phyloP scores from a whole-genome alignment of 371 early-diverging fungal genomes.

The Mortierella sp. region DNA sequence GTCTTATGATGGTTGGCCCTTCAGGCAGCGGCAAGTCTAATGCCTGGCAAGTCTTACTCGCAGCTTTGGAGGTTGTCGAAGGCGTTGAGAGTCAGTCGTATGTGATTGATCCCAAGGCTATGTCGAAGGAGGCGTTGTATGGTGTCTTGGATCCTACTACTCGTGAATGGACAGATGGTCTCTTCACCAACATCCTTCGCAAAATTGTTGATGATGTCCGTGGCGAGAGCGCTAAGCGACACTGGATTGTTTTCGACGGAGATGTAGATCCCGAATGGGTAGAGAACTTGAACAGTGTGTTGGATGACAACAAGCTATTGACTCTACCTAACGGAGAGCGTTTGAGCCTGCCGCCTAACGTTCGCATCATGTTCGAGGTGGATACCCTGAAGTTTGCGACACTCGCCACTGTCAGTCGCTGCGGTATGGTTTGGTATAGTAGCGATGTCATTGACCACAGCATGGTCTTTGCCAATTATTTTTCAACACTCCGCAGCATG shows the following conservation, averaged over 20 bases:
- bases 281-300: constrained; percentile 98
- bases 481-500: constrained; percentile 80
- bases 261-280: constrained; percentile 99
- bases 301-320: constrained; percentile 97
- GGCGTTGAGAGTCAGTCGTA: constrained; percentile 91
- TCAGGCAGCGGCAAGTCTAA: constrained; percentile 96
- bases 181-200: constrained; percentile 97
- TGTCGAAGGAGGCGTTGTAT: constrained; percentile 96
- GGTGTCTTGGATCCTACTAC: constrained; percentile 97
- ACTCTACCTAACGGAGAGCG: constrained; percentile 99
- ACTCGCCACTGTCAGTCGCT: constrained; percentile 98
- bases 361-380: constrained; percentile 99
- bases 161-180: constrained; percentile 99
- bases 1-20: constrained; percentile 99
- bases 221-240: constrained; percentile 93
- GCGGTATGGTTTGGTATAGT: constrained; percentile 99
- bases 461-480: constrained; percentile 89
- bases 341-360: constrained; percentile 94
- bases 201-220: constrained; percentile 98
- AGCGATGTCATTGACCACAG: constrained; percentile 88
- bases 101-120: constrained; percentile 98
- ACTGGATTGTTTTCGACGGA: constrained; percentile 99
- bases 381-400: constrained; percentile 97
- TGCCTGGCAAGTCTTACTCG: constrained; percentile 92
- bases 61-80: constrained; percentile 91